Percentiles rank a stretch among this genome's conserved stretches.
phyloP scores from a whole-genome alignment of 2,329 filamentous ascomycete genomes.

The Aureobasidium sp. region DNA sequence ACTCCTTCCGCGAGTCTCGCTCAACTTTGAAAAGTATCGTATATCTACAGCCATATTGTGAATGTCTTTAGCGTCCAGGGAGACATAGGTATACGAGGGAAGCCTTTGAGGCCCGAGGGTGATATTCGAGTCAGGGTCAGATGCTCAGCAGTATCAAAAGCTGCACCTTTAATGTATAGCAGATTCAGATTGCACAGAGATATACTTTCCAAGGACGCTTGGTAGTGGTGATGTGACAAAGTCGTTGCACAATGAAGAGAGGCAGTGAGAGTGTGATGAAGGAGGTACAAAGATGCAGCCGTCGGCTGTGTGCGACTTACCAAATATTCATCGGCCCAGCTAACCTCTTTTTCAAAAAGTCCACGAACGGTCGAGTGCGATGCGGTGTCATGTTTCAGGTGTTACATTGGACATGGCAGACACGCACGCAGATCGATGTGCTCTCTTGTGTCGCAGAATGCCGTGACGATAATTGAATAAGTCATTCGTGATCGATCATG shows the following conservation, averaged over 20 bases:
- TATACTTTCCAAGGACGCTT: not conserved
- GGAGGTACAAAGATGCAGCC: not conserved
- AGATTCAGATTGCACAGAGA: not conserved
- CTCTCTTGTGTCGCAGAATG: not conserved
- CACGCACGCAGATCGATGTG: not conserved
- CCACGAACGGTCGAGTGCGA: not conserved
- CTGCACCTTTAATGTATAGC: not conserved
- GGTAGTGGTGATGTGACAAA: not conserved
- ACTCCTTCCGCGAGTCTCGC: no score
- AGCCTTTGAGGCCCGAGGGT: not conserved
- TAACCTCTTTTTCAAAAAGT: not conserved
- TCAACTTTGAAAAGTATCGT: no score
- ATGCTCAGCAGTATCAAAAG: not conserved
- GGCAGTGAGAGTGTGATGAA: not conserved
- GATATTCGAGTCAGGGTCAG: not conserved
- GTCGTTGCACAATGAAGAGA: not conserved
- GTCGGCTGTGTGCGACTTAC: not conserved
- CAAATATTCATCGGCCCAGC: not conserved
- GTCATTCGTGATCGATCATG: not conserved
- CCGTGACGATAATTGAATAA: not conserved
- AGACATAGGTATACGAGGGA: no score
- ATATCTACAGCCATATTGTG: no score
- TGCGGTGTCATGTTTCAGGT: constrained; percentile 12
- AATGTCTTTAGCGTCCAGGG: not conserved
- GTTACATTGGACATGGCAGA: constrained; percentile 5